These are phyloP conservation scores for Hypsizygus ulmarius DNA, from an alignment of 1,284 basidiomycete genomes.

Conservation along the genomic window DNA sequence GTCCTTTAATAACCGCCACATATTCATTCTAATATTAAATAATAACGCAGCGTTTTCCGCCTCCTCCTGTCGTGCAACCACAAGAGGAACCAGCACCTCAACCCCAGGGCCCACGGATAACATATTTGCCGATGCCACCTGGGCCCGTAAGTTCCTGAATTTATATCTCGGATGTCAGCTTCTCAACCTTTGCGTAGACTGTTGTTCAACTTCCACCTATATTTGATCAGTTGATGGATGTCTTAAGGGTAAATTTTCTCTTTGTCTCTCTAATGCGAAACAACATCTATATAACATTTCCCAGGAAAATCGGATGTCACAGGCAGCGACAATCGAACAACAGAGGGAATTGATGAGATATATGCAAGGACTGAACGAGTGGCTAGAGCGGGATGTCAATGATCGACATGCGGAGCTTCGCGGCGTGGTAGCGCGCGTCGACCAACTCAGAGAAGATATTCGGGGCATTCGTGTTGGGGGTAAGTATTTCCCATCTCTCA, in stretches of 20 bases:
- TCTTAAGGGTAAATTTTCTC: slow-evolving; percentile 59
- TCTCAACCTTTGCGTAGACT: slow-evolving; percentile 36
- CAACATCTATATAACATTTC: not conserved
- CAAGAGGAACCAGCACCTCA: slow-evolving; percentile 7
- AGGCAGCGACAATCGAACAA: slow-evolving; percentile 70
- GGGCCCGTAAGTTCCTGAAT: slow-evolving; percentile 33
- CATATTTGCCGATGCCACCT: slow-evolving; percentile 38
- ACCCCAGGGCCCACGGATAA: slow-evolving; percentile 7
- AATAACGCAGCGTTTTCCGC: slow-evolving; percentile 1
- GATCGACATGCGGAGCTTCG: slow-evolving; percentile 70
- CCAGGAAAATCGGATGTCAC: slow-evolving; percentile 73
- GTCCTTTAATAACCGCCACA: not conserved
- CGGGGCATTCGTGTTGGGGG: slow-evolving; percentile 34
- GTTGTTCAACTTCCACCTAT: slow-evolving; percentile 55
- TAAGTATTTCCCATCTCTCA: slow-evolving; percentile 12
- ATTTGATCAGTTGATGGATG: slow-evolving; percentile 55
- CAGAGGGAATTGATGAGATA: slow-evolving; percentile 76
- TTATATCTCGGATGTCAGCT: not conserved
- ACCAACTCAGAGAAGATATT: slow-evolving; percentile 55
- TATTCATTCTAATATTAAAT: too few relatives aligned
- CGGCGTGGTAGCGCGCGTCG: slow-evolving; percentile 61
- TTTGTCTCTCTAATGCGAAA: not conserved
- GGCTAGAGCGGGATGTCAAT: slow-evolving; percentile 70
- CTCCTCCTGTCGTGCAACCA: slow-evolving; percentile 8
- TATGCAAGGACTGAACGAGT: slow-evolving; percentile 66